Base-by-base conservation (phyloP, 495 filamentous ascomycete species). In the Hypoxylon intermedium region DNA sequence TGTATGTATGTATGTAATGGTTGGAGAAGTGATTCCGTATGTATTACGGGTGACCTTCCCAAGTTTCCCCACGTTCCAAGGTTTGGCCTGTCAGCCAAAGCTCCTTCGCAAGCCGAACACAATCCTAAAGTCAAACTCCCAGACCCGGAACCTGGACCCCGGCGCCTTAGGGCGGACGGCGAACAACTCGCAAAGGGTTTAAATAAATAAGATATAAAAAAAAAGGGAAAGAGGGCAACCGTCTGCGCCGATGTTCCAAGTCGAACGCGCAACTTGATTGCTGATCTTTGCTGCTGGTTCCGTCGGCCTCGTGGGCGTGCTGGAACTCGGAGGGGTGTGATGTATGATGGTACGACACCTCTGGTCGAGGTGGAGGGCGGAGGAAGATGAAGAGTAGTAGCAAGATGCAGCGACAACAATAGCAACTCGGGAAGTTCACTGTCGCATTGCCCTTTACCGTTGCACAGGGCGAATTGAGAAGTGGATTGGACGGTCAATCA, bases 61-160 rank as follows among this genome's bases (percentile, higher is more conserved):
- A 41, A 57, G 40, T 47, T 65, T 65, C 62, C 62, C 62, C 62
- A 65, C 62, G 62, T 60, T 65, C 62, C 56, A 65, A 60, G 62
- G 62, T 60, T 65, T 65, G 52, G 52, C 40, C 56, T 60, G 62
- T 53, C 56, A 65, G 51, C 62, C 51, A 56, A 55, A 65, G 62
- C 60, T 56, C 62, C 62, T 65, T 60, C 52, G 42, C 62, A 65
- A 60, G 62, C 62, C 62, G 56, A 60, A 26, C 50, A 15, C 52
- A 52, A 65, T 57, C 55, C 51, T 40, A 19, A 54, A 65, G 45
- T 53, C 57, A 53, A 18, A 43, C 16, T 56, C 52, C 55, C 55
- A 26, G 50, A 40, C 45, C 24, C 31, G 36, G 24, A 3, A 3
- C 24, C 24, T 38, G 6, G 18, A 4, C 7, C 3, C 6, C 42